Conservation (phyloP, 176 grass and related monocot genomes). For the Oryza meyeriana region DNA sequence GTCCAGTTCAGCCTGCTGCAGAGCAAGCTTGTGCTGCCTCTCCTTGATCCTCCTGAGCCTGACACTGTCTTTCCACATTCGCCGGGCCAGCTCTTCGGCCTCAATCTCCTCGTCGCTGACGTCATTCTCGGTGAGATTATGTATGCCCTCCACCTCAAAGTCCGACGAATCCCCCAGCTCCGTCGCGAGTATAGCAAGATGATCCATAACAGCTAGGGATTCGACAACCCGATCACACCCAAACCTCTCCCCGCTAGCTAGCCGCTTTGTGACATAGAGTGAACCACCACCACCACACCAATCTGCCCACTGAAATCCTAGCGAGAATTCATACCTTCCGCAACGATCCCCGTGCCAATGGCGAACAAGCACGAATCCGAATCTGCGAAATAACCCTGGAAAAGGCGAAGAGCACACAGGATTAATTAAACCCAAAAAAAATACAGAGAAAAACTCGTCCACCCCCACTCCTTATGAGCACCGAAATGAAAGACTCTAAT, state of each 20-base stretch:
- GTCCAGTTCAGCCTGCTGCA: conserved; percentile 41
- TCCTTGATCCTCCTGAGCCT: conserved; percentile 89
- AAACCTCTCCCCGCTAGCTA: background rate
- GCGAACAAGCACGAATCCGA: background rate
- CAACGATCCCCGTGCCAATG: background rate
- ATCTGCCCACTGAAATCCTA: background rate
- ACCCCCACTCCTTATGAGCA: background rate
- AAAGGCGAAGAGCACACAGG: background rate
- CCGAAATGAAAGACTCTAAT: background rate
- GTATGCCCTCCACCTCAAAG: conserved; percentile 66
- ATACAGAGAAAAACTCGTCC: background rate
- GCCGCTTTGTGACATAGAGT: background rate
- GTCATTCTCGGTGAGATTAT: conserved; percentile 80
- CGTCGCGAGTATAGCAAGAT: conserved; percentile 46
- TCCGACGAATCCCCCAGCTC: conserved; percentile 69
- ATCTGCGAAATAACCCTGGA: background rate
- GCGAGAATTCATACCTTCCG: conserved; percentile 8
- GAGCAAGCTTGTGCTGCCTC: conserved; percentile 47
- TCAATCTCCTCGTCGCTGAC: conserved; percentile 98
- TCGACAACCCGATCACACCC: background rate
- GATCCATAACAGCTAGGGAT: conserved; percentile 46
- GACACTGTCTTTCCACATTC: conserved; percentile 95
- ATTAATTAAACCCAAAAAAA: background rate
- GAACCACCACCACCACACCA: background rate
- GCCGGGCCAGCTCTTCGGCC: conserved; percentile 60